Base-by-base conservation (phyloP, 441 rosid genomes). In the Pelargonium exstipulatum region DNA sequence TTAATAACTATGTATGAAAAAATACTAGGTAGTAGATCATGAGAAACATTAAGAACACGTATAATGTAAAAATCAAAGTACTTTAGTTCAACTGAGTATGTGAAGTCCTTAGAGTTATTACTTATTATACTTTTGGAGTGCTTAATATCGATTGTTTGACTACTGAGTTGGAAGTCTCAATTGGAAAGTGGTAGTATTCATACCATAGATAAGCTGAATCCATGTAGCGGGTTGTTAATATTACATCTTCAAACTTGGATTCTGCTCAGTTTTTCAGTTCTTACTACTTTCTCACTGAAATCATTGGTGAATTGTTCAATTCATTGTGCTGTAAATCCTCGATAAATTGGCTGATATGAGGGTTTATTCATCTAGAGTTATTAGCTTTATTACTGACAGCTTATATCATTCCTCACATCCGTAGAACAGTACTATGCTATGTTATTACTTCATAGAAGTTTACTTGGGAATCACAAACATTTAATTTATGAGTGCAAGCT, bases 101-200 rank as follows among this genome's bases (percentile, higher is more conserved):
- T 10, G 12, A 22, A 16, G 62, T 57, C 26, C 12, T 18, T 7
- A 4, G 20, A 10, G 20, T 35, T 35, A 16, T 20, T 37, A 13
- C 8, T 35, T 35, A 16, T 20, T 37, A 13, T 12, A 7, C 2
- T 35, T 13, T 2, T 48, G 6, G 16, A 22, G 20, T 20, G 29
- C 37, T 37, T 40, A 63, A 46, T 42, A 60, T n/a, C 14, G 8
- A 66, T 57, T 61, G 29, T 22, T 13, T 65, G 32, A 29, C 65
- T 72, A 29, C 12, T 26, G 55, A 18, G 18, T 13, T 14, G 10
- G 62, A 1, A 32, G 35, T 46, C 10, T 6, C 10, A 10, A 22
- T 49, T 63, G 29, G 5, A 22, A 13, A 0, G 46, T 29, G 35
- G 35, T 29, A 14, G n/a, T 43, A 29, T 8, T 42, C 18, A 57